Evolutionary conservation across 345 rosid species (phyloP).

Genomic region (Abelmoschus esculentus): DNA sequence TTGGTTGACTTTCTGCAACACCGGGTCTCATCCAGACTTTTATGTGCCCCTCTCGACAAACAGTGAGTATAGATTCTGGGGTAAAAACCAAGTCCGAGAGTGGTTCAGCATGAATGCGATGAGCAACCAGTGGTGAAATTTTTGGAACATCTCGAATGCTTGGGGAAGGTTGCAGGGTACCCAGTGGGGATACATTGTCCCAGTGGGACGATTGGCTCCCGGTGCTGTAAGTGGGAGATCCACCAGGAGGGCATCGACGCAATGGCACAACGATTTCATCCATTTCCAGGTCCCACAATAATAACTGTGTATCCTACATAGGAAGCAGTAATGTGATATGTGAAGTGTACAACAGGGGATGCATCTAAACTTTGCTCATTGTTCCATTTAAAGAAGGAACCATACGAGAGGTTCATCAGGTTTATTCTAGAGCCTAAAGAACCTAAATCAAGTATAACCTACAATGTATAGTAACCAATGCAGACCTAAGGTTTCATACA

Average conservation of each 20-base stretch:
- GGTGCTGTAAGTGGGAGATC: not conserved
- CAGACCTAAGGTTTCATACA: not conserved
- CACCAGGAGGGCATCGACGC: not conserved
- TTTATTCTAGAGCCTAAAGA: not conserved
- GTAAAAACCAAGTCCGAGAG: slow-evolving; percentile 88
- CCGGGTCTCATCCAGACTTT: slow-evolving; percentile 95
- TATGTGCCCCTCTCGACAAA: slow-evolving; percentile 87
- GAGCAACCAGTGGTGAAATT: slow-evolving; percentile 81
- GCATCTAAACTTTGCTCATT: not conserved
- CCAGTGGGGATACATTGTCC: not conserved
- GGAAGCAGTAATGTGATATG: not conserved
- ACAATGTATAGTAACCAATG: not conserved
- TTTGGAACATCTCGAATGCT: slow-evolving; percentile 77
- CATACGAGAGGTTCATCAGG: slow-evolving; percentile 3
- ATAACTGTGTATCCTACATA: slow-evolving; percentile 70
- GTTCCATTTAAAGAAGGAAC: not conserved
- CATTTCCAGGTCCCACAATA: too few relatives aligned
- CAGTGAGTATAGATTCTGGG: slow-evolving; percentile 52
- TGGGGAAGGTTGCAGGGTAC: not conserved
- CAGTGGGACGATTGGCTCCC: not conserved
- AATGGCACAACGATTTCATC: not conserved
- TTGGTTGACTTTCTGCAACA: slow-evolving; percentile 48
- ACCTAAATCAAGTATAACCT: not conserved
- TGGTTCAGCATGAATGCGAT: slow-evolving; percentile 87
- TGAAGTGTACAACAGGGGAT: not conserved